Conservation (phyloP, 805 yeast species). For the Cephaloascus albidus region DNA sequence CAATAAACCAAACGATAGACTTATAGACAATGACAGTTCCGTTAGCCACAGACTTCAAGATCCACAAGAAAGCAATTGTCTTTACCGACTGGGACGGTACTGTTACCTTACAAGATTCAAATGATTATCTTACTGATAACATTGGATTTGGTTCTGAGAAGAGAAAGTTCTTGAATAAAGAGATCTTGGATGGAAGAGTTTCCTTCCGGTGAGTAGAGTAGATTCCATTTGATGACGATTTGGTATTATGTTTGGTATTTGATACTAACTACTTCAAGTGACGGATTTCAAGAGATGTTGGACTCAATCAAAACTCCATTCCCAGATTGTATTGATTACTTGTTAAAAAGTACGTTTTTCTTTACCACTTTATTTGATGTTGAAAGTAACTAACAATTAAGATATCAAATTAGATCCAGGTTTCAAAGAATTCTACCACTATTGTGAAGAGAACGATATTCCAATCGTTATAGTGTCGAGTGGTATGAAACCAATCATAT, state of each 20-base stretch:
- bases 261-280: too few relatives aligned
- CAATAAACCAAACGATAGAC: too few relatives aligned
- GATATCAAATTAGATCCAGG: constrained; percentile 83
- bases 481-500: constrained; percentile 91
- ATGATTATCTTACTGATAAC: constrained; percentile 83
- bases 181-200: constrained; percentile 58
- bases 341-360: constrained; percentile 32
- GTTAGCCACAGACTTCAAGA: too few relatives aligned
- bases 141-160: constrained; percentile 74
- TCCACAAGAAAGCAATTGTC: constrained; percentile 78
- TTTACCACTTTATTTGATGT: too few relatives aligned
- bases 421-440: constrained; percentile 69
- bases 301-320: constrained; percentile 69
- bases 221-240: too few relatives aligned
- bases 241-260: too few relatives aligned
- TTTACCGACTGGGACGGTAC: constrained; percentile 99
- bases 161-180: constrained; percentile 60
- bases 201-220: constrained; percentile 33
- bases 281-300: constrained; percentile 80
- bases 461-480: constrained; percentile 85
- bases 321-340: constrained; percentile 66
- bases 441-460: constrained; percentile 62
- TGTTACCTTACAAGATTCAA: constrained; percentile 89
- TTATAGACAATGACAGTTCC: too few relatives aligned
- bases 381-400: too few relatives aligned